Percentiles rank a stretch among this genome's conserved stretches.
Evolutionary conservation across 2,329 filamentous ascomycete species (phyloP).

Genomic region (Emergomyces pasteurianus): DNA sequence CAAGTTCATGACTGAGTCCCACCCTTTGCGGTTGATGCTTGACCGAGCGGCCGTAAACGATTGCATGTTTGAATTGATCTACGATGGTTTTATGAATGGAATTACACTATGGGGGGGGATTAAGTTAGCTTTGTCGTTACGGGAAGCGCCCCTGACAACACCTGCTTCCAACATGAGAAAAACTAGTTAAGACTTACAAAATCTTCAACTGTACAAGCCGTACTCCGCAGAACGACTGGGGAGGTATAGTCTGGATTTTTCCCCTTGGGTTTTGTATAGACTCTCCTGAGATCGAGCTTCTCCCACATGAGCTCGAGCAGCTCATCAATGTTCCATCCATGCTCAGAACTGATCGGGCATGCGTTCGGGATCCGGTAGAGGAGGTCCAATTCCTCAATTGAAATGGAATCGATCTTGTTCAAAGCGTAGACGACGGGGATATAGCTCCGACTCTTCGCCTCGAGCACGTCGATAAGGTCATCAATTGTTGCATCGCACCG

Average conservation of each 20-base stretch:
- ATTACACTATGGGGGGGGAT: slow-evolving; percentile 56
- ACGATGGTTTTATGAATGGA: slow-evolving; percentile 92
- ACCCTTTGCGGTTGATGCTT: slow-evolving; percentile 98
- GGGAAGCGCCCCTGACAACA: too few relatives aligned
- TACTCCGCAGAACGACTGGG: slow-evolving; percentile 77
- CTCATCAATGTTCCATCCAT: slow-evolving; percentile 97
- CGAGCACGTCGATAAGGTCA: slow-evolving; percentile 89
- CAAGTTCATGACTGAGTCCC: slow-evolving; percentile 78
- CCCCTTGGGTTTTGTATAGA: slow-evolving; percentile 98
- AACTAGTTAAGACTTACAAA: slow-evolving; percentile 56
- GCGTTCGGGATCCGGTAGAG: slow-evolving; percentile 95
- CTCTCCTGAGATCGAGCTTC: slow-evolving; percentile 76
- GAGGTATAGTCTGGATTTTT: slow-evolving; percentile 82
- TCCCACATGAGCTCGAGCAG: slow-evolving; percentile 98
- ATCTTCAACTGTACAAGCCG: slow-evolving; percentile 82
- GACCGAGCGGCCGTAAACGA: slow-evolving; percentile 95
- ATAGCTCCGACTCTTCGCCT: slow-evolving; percentile 88
- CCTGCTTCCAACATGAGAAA: neutral
- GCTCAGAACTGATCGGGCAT: slow-evolving; percentile 92
- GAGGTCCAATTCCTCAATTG: slow-evolving; percentile 91
- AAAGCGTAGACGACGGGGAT: slow-evolving; percentile 98
- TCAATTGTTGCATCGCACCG: slow-evolving; percentile 96
- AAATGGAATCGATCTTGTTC: slow-evolving; percentile 98
- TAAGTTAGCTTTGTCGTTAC: neutral
- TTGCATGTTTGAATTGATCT: slow-evolving; percentile 87